These are phyloP conservation scores for Triadica sebifera DNA, from an alignment of 345 rosid genomes.

Conservation along the genomic window DNA sequence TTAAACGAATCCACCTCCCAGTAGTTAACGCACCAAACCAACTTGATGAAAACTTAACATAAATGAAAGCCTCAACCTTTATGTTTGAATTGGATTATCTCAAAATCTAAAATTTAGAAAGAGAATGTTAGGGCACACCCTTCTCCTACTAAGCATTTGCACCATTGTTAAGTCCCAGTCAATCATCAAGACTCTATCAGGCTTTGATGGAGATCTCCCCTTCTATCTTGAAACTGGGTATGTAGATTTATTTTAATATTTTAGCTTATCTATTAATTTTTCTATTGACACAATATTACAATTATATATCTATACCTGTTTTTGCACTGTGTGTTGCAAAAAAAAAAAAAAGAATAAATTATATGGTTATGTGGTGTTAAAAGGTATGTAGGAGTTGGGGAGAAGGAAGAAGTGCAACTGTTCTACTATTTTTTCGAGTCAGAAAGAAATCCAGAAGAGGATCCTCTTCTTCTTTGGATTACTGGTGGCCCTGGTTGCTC, in stretches of 20 bases:
- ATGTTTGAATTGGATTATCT: too few relatives aligned
- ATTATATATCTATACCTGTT: too few relatives aligned
- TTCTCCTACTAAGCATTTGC: constrained; percentile 1
- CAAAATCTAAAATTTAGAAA: too few relatives aligned
- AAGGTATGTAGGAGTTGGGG: constrained; percentile 34
- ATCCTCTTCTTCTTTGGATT: constrained; percentile 35
- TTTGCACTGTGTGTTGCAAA: too few relatives aligned
- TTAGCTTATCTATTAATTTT: too few relatives aligned
- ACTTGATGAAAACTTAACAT: too few relatives aligned
- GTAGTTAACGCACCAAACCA: too few relatives aligned
- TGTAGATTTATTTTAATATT: neutral
- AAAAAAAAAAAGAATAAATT: too few relatives aligned
- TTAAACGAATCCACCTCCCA: too few relatives aligned
- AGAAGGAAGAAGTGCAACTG: constrained; percentile 25
- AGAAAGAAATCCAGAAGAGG: constrained; percentile 26
- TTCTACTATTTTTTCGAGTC: constrained; percentile 33
- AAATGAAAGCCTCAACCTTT: too few relatives aligned
- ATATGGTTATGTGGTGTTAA: neutral
- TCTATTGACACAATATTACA: too few relatives aligned
- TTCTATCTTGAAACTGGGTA: constrained; percentile 32
- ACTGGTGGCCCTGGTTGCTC: constrained; percentile 41
- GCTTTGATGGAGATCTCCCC: constrained; percentile 26
- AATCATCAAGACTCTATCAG: constrained; percentile 22
- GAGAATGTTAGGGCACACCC: neutral
- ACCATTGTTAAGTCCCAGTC: neutral